phyloP scores from a whole-genome alignment of 2,329 filamentous ascomycete genomes.

The Lecanicillium sp. region DNA sequence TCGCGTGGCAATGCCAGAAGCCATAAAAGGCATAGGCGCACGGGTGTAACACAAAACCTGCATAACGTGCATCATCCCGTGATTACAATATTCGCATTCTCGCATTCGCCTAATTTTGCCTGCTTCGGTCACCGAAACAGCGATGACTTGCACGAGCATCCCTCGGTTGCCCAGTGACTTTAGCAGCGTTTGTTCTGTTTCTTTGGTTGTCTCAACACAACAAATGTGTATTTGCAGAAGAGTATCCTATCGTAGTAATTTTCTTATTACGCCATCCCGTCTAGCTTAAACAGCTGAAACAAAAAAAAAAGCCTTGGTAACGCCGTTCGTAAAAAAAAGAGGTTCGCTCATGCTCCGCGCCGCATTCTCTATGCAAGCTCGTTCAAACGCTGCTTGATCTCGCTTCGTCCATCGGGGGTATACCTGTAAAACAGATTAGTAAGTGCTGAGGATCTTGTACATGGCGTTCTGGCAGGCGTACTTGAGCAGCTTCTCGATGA shows the following conservation, averaged over 20 bases:
- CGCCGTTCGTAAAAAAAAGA: slow-evolving; percentile 8
- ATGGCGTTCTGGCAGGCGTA: slow-evolving; percentile 34
- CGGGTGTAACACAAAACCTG: too few relatives aligned
- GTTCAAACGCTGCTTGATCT: slow-evolving; percentile 10
- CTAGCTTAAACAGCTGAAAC: neutral
- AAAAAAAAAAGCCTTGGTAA: slow-evolving; percentile 4
- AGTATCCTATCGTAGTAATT: slow-evolving; percentile 5
- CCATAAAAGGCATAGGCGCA: too few relatives aligned
- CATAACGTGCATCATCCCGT: too few relatives aligned
- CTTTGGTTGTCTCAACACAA: too few relatives aligned
- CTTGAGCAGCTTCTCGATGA: slow-evolving; percentile 97
- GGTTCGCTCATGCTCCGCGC: neutral
- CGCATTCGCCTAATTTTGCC: too few relatives aligned
- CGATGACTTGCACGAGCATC: too few relatives aligned
- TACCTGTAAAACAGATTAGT: slow-evolving; percentile 33
- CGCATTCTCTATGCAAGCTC: slow-evolving; percentile 8
- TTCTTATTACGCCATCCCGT: slow-evolving; percentile 5
- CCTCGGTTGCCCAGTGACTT: too few relatives aligned
- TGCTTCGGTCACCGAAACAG: too few relatives aligned
- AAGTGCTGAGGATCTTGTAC: neutral
- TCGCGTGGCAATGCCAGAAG: too few relatives aligned
- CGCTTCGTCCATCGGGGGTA: slow-evolving; percentile 48
- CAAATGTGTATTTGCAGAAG: too few relatives aligned
- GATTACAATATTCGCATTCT: too few relatives aligned
- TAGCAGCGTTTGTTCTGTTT: too few relatives aligned